Percentiles rank a stretch among this genome's conserved stretches.
These are phyloP conservation scores for Rhizopogon vesiculosus DNA, from an alignment of 768 basidiomycete species.

Conservation along the genomic window DNA sequence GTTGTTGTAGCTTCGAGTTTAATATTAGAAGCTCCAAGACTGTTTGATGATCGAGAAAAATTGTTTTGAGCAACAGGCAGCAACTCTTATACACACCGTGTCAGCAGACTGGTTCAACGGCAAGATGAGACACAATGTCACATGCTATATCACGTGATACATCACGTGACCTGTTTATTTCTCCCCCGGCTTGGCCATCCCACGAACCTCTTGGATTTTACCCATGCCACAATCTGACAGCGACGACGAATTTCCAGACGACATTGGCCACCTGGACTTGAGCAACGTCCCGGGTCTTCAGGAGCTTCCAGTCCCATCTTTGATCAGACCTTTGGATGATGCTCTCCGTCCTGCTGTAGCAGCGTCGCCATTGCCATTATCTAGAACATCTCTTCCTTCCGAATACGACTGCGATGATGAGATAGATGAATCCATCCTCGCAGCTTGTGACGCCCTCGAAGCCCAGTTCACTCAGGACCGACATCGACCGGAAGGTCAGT, in stretches of 20 bases:
- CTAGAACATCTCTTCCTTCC: not conserved
- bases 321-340: not conserved
- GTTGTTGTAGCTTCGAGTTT: no score
- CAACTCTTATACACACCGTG: no score
- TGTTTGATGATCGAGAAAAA: no score
- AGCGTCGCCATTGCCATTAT: not conserved
- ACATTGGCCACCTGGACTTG: constrained; percentile 46
- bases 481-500: not conserved
- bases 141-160: no score
- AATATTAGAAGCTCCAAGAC: no score
- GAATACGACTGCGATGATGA: not conserved
- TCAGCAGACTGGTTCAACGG: no score
- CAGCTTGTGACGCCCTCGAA: not conserved
- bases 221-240: constrained; percentile 21
- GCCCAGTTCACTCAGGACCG: not conserved
- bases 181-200: no score
- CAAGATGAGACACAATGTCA: no score
- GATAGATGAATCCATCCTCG: not conserved
- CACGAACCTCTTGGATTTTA: not conserved
- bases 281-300: constrained; percentile 32
- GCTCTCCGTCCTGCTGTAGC: not conserved
- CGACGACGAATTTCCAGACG: constrained; percentile 56
- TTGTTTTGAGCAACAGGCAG: no score
- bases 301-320: constrained; percentile 2
- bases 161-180: no score